Conservation (phyloP, 805 yeast species). For the Hanseniaspora thailandica region DNA sequence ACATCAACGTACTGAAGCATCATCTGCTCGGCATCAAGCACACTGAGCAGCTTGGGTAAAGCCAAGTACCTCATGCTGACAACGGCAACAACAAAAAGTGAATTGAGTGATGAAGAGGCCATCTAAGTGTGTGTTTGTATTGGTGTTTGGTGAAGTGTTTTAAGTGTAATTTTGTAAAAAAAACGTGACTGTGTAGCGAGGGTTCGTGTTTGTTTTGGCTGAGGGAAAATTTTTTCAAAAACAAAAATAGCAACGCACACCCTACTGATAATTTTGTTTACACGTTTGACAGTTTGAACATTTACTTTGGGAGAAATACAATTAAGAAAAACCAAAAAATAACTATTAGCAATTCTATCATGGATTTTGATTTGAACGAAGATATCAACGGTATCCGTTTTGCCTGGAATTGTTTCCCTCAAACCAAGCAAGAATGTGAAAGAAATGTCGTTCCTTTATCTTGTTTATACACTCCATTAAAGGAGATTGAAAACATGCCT, state of each 20-base stretch:
- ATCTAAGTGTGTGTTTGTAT: background rate
- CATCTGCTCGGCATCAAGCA: background rate
- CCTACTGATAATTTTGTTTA: background rate
- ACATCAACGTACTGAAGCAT: conserved; percentile 7
- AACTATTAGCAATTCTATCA: conserved; percentile 10
- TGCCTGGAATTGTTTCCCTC: conserved; percentile 80
- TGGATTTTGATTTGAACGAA: conserved; percentile 50
- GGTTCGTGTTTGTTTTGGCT: background rate
- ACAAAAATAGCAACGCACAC: background rate
- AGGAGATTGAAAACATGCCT: conserved; percentile 62
- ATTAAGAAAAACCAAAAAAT: background rate
- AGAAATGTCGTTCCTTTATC: conserved; percentile 92
- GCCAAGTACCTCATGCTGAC: background rate
- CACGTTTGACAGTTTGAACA: background rate
- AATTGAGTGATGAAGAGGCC: background rate
- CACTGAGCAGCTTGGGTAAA: background rate
- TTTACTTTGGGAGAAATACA: background rate
- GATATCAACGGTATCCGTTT: conserved; percentile 64
- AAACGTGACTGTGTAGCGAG: background rate
- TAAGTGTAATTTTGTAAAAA: too few relatives aligned
- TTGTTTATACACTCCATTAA: conserved; percentile 86
- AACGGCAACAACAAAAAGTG: background rate
- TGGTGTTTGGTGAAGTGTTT: background rate
- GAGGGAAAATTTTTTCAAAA: too few relatives aligned
- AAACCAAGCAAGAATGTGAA: conserved; percentile 76